phyloP scores from a whole-genome alignment of 2,329 filamentous ascomycete genomes.

The Pseudocercospora fijiensis region DNA sequence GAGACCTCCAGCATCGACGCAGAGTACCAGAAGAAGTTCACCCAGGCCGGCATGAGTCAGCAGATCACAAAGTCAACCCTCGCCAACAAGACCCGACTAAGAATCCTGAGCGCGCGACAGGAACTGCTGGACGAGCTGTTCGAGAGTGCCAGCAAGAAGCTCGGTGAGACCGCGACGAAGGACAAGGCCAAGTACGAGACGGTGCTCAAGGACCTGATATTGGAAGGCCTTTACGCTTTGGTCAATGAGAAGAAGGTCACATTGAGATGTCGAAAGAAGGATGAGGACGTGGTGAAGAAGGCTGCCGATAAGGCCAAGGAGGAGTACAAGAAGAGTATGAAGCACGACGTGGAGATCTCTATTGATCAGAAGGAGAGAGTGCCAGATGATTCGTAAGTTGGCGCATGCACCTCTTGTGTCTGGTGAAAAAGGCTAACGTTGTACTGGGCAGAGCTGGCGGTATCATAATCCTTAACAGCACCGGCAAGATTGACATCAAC shows the following conservation, averaged over 20 bases:
- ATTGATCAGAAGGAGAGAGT: constrained; percentile 78
- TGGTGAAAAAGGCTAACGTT: neutral
- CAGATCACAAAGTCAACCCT: constrained; percentile 97
- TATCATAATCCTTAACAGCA: constrained; percentile 73
- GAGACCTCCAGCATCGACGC: constrained; percentile 91
- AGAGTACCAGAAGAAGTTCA: constrained; percentile 98
- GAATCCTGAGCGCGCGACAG: constrained; percentile 82
- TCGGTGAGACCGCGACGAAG: constrained; percentile 58
- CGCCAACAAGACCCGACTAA: constrained; percentile 91
- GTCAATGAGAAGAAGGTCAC: constrained; percentile 70
- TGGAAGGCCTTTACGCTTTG: constrained; percentile 88
- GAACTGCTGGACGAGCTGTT: constrained; percentile 89
- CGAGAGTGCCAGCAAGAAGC: constrained; percentile 71
- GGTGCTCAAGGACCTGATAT: constrained; percentile 74
- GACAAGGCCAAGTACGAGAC: constrained; percentile 73
- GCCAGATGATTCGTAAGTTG: constrained; percentile 77
- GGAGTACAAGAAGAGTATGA: constrained; percentile 76
- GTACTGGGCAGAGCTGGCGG: constrained; percentile 70
- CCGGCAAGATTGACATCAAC: constrained; percentile 96
- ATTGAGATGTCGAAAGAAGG: constrained; percentile 75
- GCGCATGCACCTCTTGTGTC: constrained; percentile 10
- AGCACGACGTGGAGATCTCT: constrained; percentile 65
- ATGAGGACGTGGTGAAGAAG: constrained; percentile 72
- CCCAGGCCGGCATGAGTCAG: constrained; percentile 96
- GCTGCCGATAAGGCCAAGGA: constrained; percentile 72